Conservation (phyloP, 345 rosid genomes). For the Camelina hispida region DNA sequence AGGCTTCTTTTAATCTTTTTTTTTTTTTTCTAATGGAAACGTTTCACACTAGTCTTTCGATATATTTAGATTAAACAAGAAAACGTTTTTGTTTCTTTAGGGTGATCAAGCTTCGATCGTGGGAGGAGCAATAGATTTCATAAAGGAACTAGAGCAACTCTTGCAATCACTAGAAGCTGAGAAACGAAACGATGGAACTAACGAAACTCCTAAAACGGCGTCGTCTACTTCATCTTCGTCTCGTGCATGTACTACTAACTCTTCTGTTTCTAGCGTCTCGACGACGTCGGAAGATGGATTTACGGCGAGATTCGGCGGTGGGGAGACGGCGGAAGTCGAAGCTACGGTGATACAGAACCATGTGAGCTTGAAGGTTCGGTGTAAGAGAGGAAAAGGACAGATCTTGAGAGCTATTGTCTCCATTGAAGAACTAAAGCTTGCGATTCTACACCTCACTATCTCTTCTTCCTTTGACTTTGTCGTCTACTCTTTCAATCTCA, state of each 20-base stretch:
- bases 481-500: conserved; percentile 79
- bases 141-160: conserved; percentile 77
- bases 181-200: conserved; percentile 42
- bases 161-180: conserved; percentile 61
- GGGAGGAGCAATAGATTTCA: conserved; percentile 87
- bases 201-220: conserved; percentile 38
- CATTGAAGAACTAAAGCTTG: conserved; percentile 60
- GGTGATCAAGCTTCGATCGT: conserved; percentile 84
- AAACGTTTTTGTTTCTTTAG: conserved; percentile 35
- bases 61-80: not conserved
- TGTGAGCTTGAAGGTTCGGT: conserved; percentile 66
- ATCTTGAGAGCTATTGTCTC: conserved; percentile 65
- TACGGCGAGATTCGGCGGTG: conserved; percentile 48
- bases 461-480: conserved; percentile 53
- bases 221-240: conserved; percentile 42
- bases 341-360: conserved; percentile 61
- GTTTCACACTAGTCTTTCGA: not conserved
- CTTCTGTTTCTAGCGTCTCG: conserved; percentile 36
- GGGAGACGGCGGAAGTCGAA: conserved; percentile 60
- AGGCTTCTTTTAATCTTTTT: not conserved
- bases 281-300: conserved; percentile 55
- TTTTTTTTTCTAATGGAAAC: not conserved
- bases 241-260: conserved; percentile 34
- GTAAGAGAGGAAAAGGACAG: conserved; percentile 59
- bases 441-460: conserved; percentile 69